Evolutionary conservation across 192 early-diverging fungal species (phyloP).

Genomic region (Irineochytrium annulatum): DNA sequence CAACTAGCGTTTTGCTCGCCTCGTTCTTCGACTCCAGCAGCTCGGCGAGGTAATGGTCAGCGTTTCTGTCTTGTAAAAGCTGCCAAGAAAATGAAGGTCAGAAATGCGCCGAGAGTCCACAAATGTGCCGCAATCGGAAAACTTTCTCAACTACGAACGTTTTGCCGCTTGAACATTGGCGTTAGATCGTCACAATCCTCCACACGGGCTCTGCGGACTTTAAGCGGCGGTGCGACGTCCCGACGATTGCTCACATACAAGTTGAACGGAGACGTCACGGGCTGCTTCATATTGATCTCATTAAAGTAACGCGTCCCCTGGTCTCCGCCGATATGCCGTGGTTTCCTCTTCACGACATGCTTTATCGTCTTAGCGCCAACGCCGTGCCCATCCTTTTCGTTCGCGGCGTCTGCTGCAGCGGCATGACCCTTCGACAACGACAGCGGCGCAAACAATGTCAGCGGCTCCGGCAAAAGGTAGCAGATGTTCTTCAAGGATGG

Average conservation of each 20-base stretch:
- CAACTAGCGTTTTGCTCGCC: constrained; percentile 39
- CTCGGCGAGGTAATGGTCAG: constrained; percentile 43
- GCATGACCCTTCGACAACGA: constrained; percentile 15
- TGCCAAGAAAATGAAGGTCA: constrained; percentile 10
- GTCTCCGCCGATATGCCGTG: constrained; percentile 5
- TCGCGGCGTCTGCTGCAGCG: background rate
- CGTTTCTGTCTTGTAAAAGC: constrained; percentile 26
- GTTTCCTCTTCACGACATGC: constrained; percentile 10
- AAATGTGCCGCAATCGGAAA: background rate
- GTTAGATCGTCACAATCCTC: constrained; percentile 59
- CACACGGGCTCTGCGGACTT: constrained; percentile 42
- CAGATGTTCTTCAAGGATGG: constrained; percentile 31
- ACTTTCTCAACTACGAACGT: constrained; percentile 11
- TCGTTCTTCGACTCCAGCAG: constrained; percentile 38
- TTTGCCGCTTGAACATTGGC: constrained; percentile 48
- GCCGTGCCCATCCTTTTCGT: background rate
- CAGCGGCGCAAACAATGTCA: constrained; percentile 43
- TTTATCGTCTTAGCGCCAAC: constrained; percentile 10
- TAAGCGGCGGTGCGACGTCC: constrained; percentile 37
- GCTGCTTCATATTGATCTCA: constrained; percentile 25
- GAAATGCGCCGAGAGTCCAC: background rate
- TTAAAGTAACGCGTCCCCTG: constrained; percentile 29
- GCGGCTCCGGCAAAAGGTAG: constrained; percentile 42
- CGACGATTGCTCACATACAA: constrained; percentile 39
- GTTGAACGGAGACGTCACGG: constrained; percentile 22